Evolutionary conservation across 176 grass and related monocot species (phyloP), one percentile per base, ranked within the genome.

Genomic region (Avena atlantica): DNA sequence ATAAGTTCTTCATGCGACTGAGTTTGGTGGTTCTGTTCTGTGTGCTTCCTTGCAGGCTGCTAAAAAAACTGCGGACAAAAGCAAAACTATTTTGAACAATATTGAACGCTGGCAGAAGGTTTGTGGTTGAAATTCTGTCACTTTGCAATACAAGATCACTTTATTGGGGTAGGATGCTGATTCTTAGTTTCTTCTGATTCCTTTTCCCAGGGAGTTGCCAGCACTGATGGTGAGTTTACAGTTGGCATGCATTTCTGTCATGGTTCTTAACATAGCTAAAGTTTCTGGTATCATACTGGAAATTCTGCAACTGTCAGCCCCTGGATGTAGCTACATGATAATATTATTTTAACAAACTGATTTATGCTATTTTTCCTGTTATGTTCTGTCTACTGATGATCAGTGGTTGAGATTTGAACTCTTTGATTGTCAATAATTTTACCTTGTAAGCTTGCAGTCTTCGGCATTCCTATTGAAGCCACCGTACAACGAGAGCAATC

Each of bases 101-200:
- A 96, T 99, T 78, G 97, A 99, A 83, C 89, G 94, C 51, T 99
- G 97, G 97, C 94, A 96, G 90, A 99, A 99, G 97, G 97, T 98
- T 66, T 88, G 88, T 85, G 40, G 84, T 89, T 87, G 19, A 34
- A 81, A 60, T 81, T 73, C 16, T 76, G 2, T 87, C 90, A 53
- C 29, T 50, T 76, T 63, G 17, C 64, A 84, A 74, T 49, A 72
- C 14, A 11, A 36, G 52, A 34, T 83, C 72, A 34, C 47, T 29
- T 81, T 89, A 56, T 71, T 27, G 2, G 62, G 37, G 5, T 24
- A 81, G 44, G 37, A 77, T 87, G 59, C 82, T 84, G 61, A 85
- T 79, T 84, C 65, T 74, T 78, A 67, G 27, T 85, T 60, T 51
- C 52, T 51, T 92, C n/a, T 87, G n/a, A n/a, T 86, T 89, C 47